Conservation (phyloP, 2,329 filamentous ascomycete genomes). For the Dothistroma pini region DNA sequence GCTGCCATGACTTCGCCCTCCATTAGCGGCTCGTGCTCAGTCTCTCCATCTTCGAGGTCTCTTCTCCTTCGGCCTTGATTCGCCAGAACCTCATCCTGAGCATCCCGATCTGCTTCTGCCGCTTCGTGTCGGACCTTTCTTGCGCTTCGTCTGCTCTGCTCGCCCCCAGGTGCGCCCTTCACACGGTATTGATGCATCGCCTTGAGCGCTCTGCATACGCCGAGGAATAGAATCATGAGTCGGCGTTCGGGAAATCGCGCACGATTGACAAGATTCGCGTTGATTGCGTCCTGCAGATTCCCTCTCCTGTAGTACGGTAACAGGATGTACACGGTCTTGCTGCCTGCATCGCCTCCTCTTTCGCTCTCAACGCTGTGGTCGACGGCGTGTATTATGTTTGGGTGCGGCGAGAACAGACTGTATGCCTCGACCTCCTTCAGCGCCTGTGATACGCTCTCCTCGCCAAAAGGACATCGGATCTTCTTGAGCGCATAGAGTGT, state of each 20-base stretch:
- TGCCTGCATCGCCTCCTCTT: constrained; percentile 54
- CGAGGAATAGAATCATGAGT: constrained; percentile 85
- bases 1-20: constrained; percentile 63
- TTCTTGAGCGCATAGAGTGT: constrained; percentile 95
- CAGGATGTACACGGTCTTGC: constrained; percentile 95
- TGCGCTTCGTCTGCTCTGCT: constrained; percentile 50
- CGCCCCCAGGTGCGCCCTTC: constrained; percentile 52
- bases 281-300: constrained; percentile 97
- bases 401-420: constrained; percentile 75
- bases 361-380: constrained; percentile 81
- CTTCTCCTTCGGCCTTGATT: constrained; percentile 42
- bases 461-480: constrained; percentile 96
- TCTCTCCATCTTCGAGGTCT: constrained; percentile 54
- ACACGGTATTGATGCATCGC: constrained; percentile 88
- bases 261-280: constrained; percentile 96
- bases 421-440: constrained; percentile 98
- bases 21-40: constrained; percentile 81
- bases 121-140: constrained; percentile 55
- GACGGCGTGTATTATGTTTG: constrained; percentile 80
- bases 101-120: constrained; percentile 50
- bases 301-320: constrained; percentile 93
- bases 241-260: constrained; percentile 81
- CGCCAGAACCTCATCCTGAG: constrained; percentile 46
- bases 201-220: constrained; percentile 81
- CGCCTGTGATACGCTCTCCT: constrained; percentile 90